A percentile compares a stretch with the other conserved stretches of the same genome.
Evolutionary conservation across 2,329 filamentous ascomycete genomes (phyloP).

Genomic region (Penicillium freii): DNA sequence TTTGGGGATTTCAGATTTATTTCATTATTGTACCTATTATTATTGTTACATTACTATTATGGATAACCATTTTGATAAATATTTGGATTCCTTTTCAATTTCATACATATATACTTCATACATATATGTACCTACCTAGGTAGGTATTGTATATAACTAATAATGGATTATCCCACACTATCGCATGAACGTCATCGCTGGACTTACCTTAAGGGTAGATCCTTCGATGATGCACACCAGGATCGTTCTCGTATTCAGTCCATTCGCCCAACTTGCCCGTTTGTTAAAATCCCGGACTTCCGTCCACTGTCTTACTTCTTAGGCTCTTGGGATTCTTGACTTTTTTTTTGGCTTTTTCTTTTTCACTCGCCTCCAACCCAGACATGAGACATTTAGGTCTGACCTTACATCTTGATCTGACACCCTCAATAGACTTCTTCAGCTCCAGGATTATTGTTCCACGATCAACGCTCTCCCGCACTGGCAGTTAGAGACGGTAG

Average conservation of each 20-base stretch:
- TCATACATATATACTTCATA: too few relatives aligned
- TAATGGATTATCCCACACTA: neutral
- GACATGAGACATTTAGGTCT: neutral
- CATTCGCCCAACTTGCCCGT: neutral
- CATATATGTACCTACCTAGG: too few relatives aligned
- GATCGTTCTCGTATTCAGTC: constrained; percentile 2
- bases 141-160: too few relatives aligned
- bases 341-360: neutral
- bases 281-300: neutral
- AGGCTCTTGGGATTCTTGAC: neutral
- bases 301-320: neutral
- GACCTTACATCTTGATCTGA: neutral
- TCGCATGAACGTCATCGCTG: neutral
- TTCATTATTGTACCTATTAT: neutral
- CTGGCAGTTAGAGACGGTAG: neutral
- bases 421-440: neutral
- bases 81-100: too few relatives aligned
- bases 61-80: too few relatives aligned
- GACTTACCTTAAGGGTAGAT: neutral
- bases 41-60: neutral
- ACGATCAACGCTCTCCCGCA: neutral
- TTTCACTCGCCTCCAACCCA: neutral
- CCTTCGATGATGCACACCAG: neutral
- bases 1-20: neutral
- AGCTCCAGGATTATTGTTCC: neutral